Evolutionary conservation across 2,329 filamentous ascomycete genomes (phyloP), one percentile per base, ranked within the genome.

Genomic region (Trichoderma arundinaceum): DNA sequence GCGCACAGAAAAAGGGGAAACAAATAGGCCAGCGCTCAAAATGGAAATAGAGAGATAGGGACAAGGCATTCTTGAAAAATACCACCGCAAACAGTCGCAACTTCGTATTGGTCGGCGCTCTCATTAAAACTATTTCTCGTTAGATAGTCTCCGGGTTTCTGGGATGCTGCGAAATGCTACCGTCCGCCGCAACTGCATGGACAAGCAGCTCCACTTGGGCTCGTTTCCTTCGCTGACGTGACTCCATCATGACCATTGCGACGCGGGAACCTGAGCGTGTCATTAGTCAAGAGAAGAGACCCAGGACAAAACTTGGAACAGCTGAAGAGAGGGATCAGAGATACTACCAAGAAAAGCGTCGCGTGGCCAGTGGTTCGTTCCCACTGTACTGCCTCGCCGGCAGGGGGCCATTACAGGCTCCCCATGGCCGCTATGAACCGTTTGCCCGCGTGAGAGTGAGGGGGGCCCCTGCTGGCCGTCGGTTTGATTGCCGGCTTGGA

Each of bases 341-440:
- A n/a, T 2, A 33, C 22, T 38, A 33, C 7, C 17, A 60, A 28
- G 8, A 19, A 46, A 39, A 33, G 19, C 17, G 46, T 61, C 58
- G 58, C 58, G 58, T 61, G 57, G 57, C 57, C 32, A 32, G 57
- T 60, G 58, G 58, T 51, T 32, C 22, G 46, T 61, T 61, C 35
- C 58, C 57, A 51, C 35, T 51, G 22, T 61, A 41, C 58, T 51
- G 58, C 58, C 58, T 60, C 57, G 22, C 22, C 41, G 43, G 32
- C 43, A 49, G 43, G 57, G 57, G 33, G 22, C 39, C 8, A 12
- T 10, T 33, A 38, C 56, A 59, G 56, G 43, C 41, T 46, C 22
- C 22, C 22, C 22, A 28, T 28, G 22, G 22, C 22, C 22, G 22
- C 22, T 28, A 28, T 28, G 22, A 28, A 28, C 22, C 22, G 22